Evolutionary conservation across 305 asterid genomes (phyloP).

Genomic region (Fraxinus dipetala): DNA sequence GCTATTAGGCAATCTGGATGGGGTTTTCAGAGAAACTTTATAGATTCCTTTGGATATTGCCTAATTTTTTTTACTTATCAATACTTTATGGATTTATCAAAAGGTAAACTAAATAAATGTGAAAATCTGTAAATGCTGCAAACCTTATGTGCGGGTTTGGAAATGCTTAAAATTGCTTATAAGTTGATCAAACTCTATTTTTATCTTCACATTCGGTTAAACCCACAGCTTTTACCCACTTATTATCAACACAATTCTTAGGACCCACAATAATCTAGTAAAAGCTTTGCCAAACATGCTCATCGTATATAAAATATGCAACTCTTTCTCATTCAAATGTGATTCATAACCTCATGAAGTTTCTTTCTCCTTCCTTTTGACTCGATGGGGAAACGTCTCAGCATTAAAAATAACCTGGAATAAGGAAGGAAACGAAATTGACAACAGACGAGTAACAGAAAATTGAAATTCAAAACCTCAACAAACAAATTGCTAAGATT

Average conservation of each 20-base stretch:
- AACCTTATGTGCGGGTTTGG: not conserved
- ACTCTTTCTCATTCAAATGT: slow-evolving; percentile 2
- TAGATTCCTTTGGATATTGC: not conserved
- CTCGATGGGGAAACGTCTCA: slow-evolving; percentile 89
- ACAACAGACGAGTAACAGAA: not conserved
- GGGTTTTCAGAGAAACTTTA: not conserved
- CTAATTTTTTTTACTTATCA: not conserved
- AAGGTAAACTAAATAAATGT: not conserved
- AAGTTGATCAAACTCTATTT: not conserved
- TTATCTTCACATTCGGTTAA: too few relatives aligned
- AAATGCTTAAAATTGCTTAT: not conserved
- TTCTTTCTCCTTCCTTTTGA: slow-evolving; percentile 96
- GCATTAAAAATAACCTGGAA: slow-evolving; percentile 82
- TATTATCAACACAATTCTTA: not conserved
- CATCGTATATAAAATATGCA: not conserved
- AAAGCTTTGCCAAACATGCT: not conserved
- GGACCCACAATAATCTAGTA: not conserved
- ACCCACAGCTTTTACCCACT: not conserved
- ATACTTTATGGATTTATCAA: not conserved
- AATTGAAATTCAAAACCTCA: slow-evolving; percentile 15
- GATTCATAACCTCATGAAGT: slow-evolving; percentile 71
- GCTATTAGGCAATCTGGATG: not conserved
- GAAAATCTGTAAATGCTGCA: not conserved
- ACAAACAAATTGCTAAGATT: slow-evolving; percentile 1
- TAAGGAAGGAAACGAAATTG: slow-evolving; percentile 18